Conservation (phyloP, 805 yeast genomes). For the Kodamaea laetipori region DNA sequence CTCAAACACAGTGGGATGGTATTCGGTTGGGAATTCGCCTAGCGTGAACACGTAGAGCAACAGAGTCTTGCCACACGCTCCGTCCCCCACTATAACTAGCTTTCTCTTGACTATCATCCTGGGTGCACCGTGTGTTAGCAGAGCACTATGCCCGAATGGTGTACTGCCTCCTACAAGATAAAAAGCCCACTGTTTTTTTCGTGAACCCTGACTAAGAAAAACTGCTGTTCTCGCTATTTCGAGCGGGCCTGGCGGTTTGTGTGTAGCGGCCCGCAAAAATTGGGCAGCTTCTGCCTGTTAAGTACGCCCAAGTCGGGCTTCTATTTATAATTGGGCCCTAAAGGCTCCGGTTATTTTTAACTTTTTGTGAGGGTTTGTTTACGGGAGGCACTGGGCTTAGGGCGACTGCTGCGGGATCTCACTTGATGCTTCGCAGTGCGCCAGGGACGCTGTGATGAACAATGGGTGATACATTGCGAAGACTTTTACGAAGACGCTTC, state of each 20-base stretch:
- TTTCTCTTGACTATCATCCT: slow-evolving; percentile 51
- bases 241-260: slow-evolving; percentile 2
- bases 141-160: neutral
- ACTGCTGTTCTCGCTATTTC: neutral
- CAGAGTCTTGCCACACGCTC: slow-evolving; percentile 94
- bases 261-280: neutral
- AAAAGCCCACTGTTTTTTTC: slow-evolving; percentile 3
- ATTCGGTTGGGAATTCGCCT: slow-evolving; percentile 90
- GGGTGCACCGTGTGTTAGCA: neutral
- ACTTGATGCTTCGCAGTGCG: too few species aligned
- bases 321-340: neutral
- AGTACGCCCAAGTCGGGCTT: neutral
- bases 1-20: slow-evolving; percentile 93
- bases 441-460: too few species aligned
- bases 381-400: too few species aligned
- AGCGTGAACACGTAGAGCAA: slow-evolving; percentile 86
- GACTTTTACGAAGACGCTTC: too few species aligned
- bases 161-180: too few species aligned
- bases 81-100: slow-evolving; percentile 90
- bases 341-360: neutral
- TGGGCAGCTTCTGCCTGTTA: neutral
- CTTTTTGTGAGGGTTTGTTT: neutral
- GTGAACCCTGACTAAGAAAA: neutral
- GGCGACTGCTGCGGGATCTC: too few species aligned
- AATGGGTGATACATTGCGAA: too few species aligned